These are phyloP conservation scores for Clohesyomyces aquaticus DNA, from an alignment of 495 filamentous ascomycete species.

Conservation along the genomic window DNA sequence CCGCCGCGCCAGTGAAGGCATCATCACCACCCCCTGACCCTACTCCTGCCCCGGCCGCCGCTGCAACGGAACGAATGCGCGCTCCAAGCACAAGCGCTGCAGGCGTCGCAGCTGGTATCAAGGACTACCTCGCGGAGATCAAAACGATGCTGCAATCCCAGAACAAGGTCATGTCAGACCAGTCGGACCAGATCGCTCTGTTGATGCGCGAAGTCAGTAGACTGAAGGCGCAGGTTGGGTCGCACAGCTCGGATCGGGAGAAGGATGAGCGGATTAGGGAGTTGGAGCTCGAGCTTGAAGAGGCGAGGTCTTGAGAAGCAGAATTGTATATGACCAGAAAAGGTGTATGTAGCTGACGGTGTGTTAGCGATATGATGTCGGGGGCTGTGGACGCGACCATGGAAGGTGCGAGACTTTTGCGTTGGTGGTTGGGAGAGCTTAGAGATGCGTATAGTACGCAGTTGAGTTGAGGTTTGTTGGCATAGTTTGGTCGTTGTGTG, in stretches of 20 bases:
- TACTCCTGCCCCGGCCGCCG: conserved; percentile 32
- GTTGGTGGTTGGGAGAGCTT: neutral
- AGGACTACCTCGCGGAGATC: conserved; percentile 60
- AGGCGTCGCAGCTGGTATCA: conserved; percentile 44
- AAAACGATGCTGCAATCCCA: conserved; percentile 67
- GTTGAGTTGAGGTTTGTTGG: neutral
- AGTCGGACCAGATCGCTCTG: conserved; percentile 64
- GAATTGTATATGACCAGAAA: neutral
- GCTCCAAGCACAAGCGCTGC: too few species aligned
- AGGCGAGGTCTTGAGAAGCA: conserved; percentile 44
- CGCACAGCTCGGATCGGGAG: conserved; percentile 50
- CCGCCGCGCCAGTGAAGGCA: conserved; percentile 32
- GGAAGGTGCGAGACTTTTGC: neutral
- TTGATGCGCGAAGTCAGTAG: conserved; percentile 70
- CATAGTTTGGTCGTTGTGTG: neutral
- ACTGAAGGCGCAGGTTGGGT: conserved; percentile 67
- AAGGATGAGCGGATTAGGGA: conserved; percentile 72
- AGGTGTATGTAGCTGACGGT: conserved; percentile 11
- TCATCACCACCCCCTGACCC: conserved; percentile 13
- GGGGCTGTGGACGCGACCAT: neutral
- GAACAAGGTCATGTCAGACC: conserved; percentile 62
- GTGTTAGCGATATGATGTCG: neutral
- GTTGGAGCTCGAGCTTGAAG: conserved; percentile 70
- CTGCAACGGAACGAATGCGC: too few species aligned
- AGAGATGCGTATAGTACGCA: neutral